Evolutionary conservation across 2,329 filamentous ascomycete genomes (phyloP), one percentile per base, ranked within the genome.

Genomic region (Leptoxyphium fumago): DNA sequence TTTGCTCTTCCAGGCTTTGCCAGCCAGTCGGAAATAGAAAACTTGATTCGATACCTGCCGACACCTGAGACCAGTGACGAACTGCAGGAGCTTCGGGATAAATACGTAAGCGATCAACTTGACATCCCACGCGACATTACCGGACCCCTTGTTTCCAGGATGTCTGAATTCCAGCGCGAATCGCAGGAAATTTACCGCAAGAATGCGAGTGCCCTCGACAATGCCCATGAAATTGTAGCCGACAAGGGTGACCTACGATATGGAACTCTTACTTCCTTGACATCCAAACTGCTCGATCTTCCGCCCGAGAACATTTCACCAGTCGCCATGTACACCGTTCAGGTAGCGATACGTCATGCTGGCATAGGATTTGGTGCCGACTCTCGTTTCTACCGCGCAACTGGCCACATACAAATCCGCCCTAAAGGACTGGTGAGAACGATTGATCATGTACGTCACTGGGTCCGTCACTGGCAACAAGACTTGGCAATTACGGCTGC

Each of bases 241-340:
- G 62, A 72, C 43, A 49, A 58, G 11, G 61, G 53, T 1, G 62
- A 66, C 40, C 61, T 67, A 29, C 63, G 64, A 9, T 69, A 69
- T 54, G 67, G 71, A 53, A 70, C 64, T 5, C 55, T 75, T 21
- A 52, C 61, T 1, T 64, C 68, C 14, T 68, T 73, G 38, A 65
- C 71, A 1, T 59, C 62, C 29, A 61, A 55, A 7, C 53, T 75
- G 18, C 56, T 68, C 44, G 53, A 55, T 10, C 43, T 50, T 51
- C 49, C 48, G 10, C 43, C 55, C 11, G 46, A 55, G 28, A 1
- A 56, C 60, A 17, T 61, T 10, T 45, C 57, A n/a, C 39, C 51
- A 11, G 46, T 52, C 13, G 58, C 72, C 8, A 61, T 86, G 5
- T 83, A 85, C 53, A 82, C 84, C 3, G 76, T 87, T 6, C 80